Evolutionary conservation across 345 rosid genomes (phyloP).

Genomic region (Hirschfeldia incana): DNA sequence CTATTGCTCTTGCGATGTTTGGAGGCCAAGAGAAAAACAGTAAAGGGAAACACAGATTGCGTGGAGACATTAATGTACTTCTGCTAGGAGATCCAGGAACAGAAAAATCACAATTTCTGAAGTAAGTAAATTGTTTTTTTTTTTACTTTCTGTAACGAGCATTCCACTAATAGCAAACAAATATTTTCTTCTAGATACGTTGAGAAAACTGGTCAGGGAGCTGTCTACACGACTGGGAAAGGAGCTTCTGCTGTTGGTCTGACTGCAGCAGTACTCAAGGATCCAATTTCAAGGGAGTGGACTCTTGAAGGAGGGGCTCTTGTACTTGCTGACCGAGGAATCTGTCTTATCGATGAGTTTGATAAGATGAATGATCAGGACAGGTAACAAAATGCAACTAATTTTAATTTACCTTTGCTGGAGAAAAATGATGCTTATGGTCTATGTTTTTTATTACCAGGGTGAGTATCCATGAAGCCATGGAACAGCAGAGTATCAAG

Average conservation of each 20-base stretch:
- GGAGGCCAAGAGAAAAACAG: conserved; percentile 98
- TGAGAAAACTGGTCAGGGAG: conserved; percentile 98
- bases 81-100: conserved; percentile 97
- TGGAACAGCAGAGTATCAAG: conserved; percentile 99
- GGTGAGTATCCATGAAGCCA: conserved; percentile 99
- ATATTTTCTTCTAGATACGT: conserved; percentile 58
- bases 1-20: conserved; percentile 91
- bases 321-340: conserved; percentile 94
- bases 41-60: conserved; percentile 83
- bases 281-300: conserved; percentile 98
- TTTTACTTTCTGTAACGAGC: not conserved
- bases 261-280: conserved; percentile 99
- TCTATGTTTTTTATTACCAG: conserved; percentile 40
- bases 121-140: conserved; percentile 49
- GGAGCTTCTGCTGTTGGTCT: conserved; percentile 99
- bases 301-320: conserved; percentile 99
- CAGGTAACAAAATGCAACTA: conserved; percentile 51
- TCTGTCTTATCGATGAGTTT: conserved; percentile 97
- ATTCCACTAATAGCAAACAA: conserved; percentile 11
- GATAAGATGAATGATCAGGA: conserved; percentile 99
- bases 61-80: conserved; percentile 95
- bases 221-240: conserved; percentile 97
- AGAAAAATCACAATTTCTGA: conserved; percentile 94
- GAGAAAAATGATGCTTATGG: not conserved
- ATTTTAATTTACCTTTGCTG: not conserved